A percentile compares a stretch with the other conserved stretches of the same genome.
phyloP scores from a whole-genome alignment of 495 filamentous ascomycete genomes.

The Amphirosellinia nigrospora region DNA sequence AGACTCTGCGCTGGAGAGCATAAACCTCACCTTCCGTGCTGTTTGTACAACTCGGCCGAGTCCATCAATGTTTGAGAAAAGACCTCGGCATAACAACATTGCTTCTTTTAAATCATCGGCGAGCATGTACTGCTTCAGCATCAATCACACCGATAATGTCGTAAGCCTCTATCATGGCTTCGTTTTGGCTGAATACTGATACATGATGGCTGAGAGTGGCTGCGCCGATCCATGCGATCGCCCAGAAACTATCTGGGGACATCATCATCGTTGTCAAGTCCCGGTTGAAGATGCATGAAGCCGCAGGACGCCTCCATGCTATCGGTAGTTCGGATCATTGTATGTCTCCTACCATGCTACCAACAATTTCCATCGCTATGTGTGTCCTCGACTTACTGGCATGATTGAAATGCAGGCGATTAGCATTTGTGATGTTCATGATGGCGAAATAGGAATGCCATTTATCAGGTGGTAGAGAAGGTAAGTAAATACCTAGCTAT shows the following conservation, averaged over 20 bases:
- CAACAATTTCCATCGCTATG: background rate
- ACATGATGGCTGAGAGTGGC: constrained; percentile 3
- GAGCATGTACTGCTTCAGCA: background rate
- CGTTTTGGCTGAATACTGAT: background rate
- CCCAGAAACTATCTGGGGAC: background rate
- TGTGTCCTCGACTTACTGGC: background rate
- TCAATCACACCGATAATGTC: constrained; percentile 8
- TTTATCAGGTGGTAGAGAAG: background rate
- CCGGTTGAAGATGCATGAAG: background rate
- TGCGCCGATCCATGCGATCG: constrained; percentile 13
- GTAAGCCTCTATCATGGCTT: constrained; percentile 6
- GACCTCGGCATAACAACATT: constrained; percentile 4
- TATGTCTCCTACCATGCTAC: background rate
- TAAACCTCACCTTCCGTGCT: background rate
- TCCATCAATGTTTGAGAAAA: background rate
- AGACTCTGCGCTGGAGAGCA: background rate
- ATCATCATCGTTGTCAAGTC: background rate
- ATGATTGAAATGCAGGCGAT: background rate
- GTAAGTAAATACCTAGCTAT: no score
- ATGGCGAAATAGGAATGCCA: no score
- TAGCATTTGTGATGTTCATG: background rate
- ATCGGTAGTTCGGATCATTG: background rate
- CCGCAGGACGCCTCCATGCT: background rate
- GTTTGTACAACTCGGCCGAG: background rate
- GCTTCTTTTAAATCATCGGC: background rate